Percentiles rank a stretch among this genome's conserved stretches.
Evolutionary conservation across 441 rosid genomes (phyloP).

Genomic region (Croton setiger): DNA sequence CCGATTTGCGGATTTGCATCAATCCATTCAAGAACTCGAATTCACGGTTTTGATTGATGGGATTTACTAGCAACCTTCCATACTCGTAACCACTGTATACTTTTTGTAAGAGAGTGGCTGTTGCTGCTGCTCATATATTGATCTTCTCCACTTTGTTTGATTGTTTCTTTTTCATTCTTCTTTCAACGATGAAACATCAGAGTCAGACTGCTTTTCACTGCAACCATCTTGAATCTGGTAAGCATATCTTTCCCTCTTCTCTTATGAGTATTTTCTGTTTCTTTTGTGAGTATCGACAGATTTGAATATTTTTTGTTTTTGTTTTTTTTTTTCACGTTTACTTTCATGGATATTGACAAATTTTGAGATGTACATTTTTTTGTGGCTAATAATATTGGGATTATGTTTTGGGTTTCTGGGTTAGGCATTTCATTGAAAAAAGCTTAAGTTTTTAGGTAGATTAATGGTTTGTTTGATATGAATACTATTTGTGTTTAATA

Average conservation of each 20-base stretch:
- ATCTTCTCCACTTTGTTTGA: no score
- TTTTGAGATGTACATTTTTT: constrained; percentile 7
- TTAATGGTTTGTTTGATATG: constrained; percentile 1
- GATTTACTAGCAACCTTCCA: no score
- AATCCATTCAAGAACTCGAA: not conserved
- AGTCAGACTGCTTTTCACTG: no score
- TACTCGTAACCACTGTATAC: no score
- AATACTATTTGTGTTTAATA: not conserved
- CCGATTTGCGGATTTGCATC: constrained; percentile 11
- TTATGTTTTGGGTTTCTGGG: constrained; percentile 21
- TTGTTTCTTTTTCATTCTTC: no score
- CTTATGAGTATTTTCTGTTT: no score
- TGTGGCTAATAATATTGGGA: constrained; percentile 1
- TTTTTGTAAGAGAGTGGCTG: no score
- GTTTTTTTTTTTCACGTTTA: constrained; percentile 6
- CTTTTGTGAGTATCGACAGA: no score
- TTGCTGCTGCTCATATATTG: no score
- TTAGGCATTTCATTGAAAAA: constrained; percentile 9
- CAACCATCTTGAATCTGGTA: no score
- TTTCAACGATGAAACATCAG: no score
- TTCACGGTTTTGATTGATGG: constrained; percentile 27
- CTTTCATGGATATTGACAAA: constrained; percentile 15
- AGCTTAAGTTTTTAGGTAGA: constrained; percentile 12
- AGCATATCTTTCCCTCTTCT: no score
- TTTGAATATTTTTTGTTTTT: not conserved